Base-by-base conservation (phyloP, 148 eudicot genomes). In the Chenopodium album region DNA sequence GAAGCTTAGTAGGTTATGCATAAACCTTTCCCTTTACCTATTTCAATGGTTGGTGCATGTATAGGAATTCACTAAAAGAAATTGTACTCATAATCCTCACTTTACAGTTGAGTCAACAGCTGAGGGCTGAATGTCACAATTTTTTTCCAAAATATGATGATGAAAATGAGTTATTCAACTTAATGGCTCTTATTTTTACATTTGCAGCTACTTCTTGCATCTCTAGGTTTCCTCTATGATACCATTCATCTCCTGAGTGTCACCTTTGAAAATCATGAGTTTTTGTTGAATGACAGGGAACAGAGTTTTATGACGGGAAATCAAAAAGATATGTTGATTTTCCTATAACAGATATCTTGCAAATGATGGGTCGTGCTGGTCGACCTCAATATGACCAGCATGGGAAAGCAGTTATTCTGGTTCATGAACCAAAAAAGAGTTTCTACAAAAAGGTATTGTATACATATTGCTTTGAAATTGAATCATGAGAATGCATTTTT, bases 311-410 rank as follows among this genome's bases (percentile, higher is more conserved):
- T 87, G 99, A 95, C 86, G 99, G 91, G 46, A 95, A 94, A 85
- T 71, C 87, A 82, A 95, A 91, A 84, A 87, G 99, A 75, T 95
- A 95, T 87, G 95, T 95, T 82, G 99, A 95, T 92, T 95, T 94
- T 83, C 99, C 99, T 73, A 92, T 95, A 80, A 95, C 99, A 26
- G 99, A 95, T 90, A 95, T 95, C 79, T 78, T 95, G 88, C 99
- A 95, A 89, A 95, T 95, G 99, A 95, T 95, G 99, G 99, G 99
- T 70, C 93, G 99, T 85, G 99, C 99, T 64, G 99, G 99, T 14
- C 90, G 99, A 66, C 99, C 99, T 52, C 99, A 95, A 81, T 95
- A 77, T 84, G 99, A 95, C 81, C 99, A 95, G 85, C 94, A 95
- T 77, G 99, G 99, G 78, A 95, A 95, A 92, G 99, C 99, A 76